phyloP scores from a whole-genome alignment of 208 protist species.

The Trypanosoma cruzi region DNA sequence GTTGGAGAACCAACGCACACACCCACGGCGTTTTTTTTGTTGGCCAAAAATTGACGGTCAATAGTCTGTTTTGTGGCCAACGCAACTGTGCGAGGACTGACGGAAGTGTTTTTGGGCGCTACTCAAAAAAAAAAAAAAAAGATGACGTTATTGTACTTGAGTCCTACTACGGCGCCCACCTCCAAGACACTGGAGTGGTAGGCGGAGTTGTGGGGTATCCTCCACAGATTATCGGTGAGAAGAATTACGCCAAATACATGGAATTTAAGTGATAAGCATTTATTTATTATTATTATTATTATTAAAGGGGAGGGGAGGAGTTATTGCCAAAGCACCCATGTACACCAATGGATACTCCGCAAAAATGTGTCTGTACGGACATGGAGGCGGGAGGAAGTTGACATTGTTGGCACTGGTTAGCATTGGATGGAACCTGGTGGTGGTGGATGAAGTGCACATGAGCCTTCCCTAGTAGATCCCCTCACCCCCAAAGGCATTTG shows the following conservation, averaged over 20 bases:
- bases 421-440: constrained; percentile 55
- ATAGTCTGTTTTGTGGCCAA: constrained; percentile 78
- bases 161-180: constrained; percentile 94
- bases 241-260: constrained; percentile 44
- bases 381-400: constrained; percentile 60
- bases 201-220: constrained; percentile 79
- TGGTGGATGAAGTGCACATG: constrained; percentile 93
- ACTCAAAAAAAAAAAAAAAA: constrained; percentile 81
- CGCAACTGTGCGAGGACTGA: constrained; percentile 88
- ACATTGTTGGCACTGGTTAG: constrained; percentile 73
- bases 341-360: constrained; percentile 94
- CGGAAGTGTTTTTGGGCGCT: constrained; percentile 73
- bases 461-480: constrained; percentile 69
- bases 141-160: constrained; percentile 95
- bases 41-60: constrained; percentile 43
- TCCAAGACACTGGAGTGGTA: constrained; percentile 58
- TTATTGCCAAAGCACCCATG: constrained; percentile 76
- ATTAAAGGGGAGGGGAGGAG: no score
- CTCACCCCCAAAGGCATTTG: constrained; percentile 85
- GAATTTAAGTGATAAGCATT: constrained; percentile 53
- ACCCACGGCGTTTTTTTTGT: constrained; percentile 54
- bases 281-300: no score
- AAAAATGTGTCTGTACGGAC: constrained; percentile 92
- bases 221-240: constrained; percentile 53
- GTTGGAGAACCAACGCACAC: constrained; percentile 52